Evolutionary conservation across 176 grass and related monocot species (phyloP).

Genomic region (Tuctoria greenei): DNA sequence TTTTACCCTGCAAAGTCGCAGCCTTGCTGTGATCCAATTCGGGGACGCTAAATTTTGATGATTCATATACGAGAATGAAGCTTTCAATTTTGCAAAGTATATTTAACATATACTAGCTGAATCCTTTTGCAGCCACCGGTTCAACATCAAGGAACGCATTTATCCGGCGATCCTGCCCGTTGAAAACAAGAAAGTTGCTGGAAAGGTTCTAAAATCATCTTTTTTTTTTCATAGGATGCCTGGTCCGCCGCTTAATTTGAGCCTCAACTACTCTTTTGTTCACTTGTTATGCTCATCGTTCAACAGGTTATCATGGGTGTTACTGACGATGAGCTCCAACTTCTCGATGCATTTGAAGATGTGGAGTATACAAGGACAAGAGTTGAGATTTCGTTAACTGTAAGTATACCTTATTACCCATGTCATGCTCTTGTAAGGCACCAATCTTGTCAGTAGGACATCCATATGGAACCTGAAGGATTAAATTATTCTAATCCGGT

Average conservation of each 20-base stretch:
- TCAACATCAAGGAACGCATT: slow-evolving; percentile 77
- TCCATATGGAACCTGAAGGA: too few relatives aligned
- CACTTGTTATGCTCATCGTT: background rate
- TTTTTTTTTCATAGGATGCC: background rate
- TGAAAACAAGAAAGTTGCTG: slow-evolving; percentile 65
- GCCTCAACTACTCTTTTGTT: background rate
- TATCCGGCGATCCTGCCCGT: slow-evolving; percentile 90
- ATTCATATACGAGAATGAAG: background rate
- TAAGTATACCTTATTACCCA: slow-evolving; percentile 45
- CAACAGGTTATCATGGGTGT: slow-evolving; percentile 65
- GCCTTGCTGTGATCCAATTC: too few relatives aligned
- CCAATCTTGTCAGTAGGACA: too few relatives aligned
- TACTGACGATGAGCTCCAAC: slow-evolving; percentile 63
- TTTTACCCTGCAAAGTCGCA: too few relatives aligned
- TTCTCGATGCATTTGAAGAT: slow-evolving; percentile 87
- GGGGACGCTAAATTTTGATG: background rate
- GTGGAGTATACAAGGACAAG: slow-evolving; percentile 72
- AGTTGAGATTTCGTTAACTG: slow-evolving; percentile 72
- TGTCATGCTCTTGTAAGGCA: too few relatives aligned
- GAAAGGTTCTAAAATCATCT: slow-evolving; percentile 51
- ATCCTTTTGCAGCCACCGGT: slow-evolving; percentile 63
- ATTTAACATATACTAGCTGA: background rate
- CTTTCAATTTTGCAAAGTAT: too few relatives aligned
- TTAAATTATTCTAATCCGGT: too few relatives aligned
- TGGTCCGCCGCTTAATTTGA: background rate